Conservation (phyloP, 2,329 filamentous ascomycete species). For the Calycina marina region DNA sequence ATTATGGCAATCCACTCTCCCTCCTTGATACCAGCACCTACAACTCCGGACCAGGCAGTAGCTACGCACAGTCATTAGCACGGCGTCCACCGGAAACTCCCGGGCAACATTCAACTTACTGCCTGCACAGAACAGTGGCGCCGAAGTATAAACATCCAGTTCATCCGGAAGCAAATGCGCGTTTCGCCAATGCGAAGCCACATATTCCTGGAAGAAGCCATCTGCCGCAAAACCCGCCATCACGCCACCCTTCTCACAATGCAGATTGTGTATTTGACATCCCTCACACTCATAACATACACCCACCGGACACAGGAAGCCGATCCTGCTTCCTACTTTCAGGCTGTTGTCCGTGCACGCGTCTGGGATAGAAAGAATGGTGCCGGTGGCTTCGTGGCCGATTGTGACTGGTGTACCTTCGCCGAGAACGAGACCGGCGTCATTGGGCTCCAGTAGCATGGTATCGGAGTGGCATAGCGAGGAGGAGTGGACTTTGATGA, state of each 20-base stretch:
- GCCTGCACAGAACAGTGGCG: constrained; percentile 35
- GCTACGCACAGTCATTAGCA: too few species aligned
- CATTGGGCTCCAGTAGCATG: constrained; percentile 11
- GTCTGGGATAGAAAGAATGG: constrained; percentile 6
- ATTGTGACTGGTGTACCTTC: constrained; percentile 7
- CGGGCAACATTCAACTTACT: too few species aligned
- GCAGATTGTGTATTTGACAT: constrained; percentile 29
- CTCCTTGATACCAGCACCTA: constrained; percentile 5
- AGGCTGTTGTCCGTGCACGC: neutral
- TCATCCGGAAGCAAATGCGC: constrained; percentile 26
- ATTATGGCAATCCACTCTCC: constrained; percentile 13
- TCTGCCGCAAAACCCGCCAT: constrained; percentile 28
- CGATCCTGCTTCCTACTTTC: constrained; percentile 6
- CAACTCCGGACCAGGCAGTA: constrained; percentile 20
- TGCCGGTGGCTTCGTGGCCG: constrained; percentile 10
- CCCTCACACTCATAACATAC: constrained; percentile 25
- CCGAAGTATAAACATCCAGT: constrained; percentile 23
- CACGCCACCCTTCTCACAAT: constrained; percentile 22
- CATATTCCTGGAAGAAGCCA: constrained; percentile 34
- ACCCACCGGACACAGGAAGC: constrained; percentile 7
- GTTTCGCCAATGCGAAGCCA: constrained; percentile 30
- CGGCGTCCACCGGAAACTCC: too few species aligned
- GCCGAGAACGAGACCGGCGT: constrained; percentile 1
- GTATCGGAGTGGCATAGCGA: constrained; percentile 27
- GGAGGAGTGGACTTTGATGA: constrained; percentile 26